Conservation (phyloP, 1,284 basidiomycete genomes). For the Naganishia albida region DNA sequence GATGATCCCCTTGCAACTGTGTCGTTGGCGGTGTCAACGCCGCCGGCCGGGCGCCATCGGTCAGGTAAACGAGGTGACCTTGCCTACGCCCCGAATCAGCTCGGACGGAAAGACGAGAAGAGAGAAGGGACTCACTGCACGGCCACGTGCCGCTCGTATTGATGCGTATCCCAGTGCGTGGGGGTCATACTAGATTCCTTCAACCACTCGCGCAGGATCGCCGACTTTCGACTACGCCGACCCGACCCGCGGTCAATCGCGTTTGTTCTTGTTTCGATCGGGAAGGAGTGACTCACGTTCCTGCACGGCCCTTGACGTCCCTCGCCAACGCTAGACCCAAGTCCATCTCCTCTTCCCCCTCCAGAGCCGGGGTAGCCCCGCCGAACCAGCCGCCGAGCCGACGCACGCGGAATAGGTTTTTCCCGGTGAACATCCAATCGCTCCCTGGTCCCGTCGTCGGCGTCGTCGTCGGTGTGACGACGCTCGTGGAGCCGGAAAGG, state of each 20-base stretch:
- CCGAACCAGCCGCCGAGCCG: constrained; percentile 28
- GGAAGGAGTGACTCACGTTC: no score
- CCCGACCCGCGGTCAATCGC: neutral
- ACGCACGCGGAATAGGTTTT: constrained; percentile 23
- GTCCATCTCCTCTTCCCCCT: neutral
- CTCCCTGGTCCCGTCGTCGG: neutral
- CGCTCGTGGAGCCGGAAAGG: no score
- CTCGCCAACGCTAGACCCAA: constrained; percentile 1
- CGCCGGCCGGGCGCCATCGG: neutral
- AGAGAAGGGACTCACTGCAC: constrained; percentile 3
- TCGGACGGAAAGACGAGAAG: neutral
- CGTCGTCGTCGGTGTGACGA: no score
- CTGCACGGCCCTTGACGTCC: constrained; percentile 1
- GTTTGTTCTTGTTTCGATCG: no score
- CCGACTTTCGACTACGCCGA: constrained; percentile 5
- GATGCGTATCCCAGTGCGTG: neutral
- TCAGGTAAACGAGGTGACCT: constrained; percentile 11
- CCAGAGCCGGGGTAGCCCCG: neutral
- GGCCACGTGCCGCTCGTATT: constrained; percentile 7
- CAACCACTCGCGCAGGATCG: constrained; percentile 11
- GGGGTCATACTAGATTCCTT: neutral
- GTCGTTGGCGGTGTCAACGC: neutral
- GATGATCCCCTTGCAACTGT: constrained; percentile 14
- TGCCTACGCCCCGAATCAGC: neutral
- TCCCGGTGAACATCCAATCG: constrained; percentile 25